Percentiles rank a stretch among this genome's conserved stretches.
Evolutionary conservation across 225 moss, liverwort and hornwort genomes (phyloP).

Genomic region (Takakia lepidozioides): DNA sequence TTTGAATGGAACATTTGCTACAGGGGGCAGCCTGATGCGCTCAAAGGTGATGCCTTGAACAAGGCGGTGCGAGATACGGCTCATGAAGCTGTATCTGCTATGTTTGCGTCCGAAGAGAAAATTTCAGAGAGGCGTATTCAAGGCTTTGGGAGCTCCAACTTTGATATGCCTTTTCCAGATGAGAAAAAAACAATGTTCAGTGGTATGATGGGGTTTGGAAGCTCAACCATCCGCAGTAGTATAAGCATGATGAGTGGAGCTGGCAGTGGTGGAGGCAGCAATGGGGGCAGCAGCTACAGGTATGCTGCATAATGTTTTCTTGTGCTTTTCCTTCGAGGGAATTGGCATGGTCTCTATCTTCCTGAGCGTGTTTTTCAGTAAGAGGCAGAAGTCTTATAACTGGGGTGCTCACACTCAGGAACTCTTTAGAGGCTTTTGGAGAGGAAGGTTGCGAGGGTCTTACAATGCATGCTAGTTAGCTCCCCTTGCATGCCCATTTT

Average conservation of each 20-base stretch:
- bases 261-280: slow-evolving; percentile 41
- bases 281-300: slow-evolving; percentile 7
- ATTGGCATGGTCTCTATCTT: no score
- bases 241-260: slow-evolving; percentile 63
- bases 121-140: slow-evolving; percentile 81
- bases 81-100: slow-evolving; percentile 82
- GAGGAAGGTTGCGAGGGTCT: no score
- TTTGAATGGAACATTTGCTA: no score
- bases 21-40: slow-evolving; percentile 76
- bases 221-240: slow-evolving; percentile 68
- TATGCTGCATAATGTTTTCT: no score
- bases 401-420: no score
- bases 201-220: slow-evolving; percentile 80
- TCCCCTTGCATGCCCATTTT: no score
- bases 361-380: no score
- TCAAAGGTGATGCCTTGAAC: slow-evolving; percentile 93
- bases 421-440: no score
- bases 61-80: slow-evolving; percentile 97
- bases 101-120: slow-evolving; percentile 74
- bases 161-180: slow-evolving; percentile 60
- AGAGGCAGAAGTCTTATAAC: no score
- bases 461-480: no score
- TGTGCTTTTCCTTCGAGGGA: no score
- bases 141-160: slow-evolving; percentile 92
- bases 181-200: slow-evolving; percentile 80